A percentile compares a stretch with the other conserved stretches of the same genome.
Conservation (phyloP, 129 eudicot species). For the Pulicaria dysenterica region DNA sequence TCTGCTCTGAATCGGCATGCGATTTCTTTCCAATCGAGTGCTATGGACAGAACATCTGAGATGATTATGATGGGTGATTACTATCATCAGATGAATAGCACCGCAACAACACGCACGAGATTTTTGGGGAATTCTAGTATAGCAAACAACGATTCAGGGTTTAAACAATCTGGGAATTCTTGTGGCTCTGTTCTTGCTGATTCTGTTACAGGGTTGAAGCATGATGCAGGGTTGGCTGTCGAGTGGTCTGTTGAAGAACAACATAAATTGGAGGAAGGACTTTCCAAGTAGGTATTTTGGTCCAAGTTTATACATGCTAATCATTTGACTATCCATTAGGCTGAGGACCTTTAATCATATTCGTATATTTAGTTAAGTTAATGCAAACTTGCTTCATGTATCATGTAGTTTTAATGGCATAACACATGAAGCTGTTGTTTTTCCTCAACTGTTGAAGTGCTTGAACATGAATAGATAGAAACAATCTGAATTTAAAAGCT, state of each 20-base stretch:
- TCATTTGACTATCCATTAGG: neutral
- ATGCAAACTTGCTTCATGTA: neutral
- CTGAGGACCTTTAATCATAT: neutral
- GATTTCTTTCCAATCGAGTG: constrained; percentile 54
- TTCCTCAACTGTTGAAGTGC: neutral
- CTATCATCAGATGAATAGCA: constrained; percentile 16
- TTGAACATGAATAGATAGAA: neutral
- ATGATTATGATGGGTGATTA: constrained; percentile 56
- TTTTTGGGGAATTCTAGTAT: constrained; percentile 40
- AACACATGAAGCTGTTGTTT: neutral
- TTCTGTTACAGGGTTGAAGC: constrained; percentile 66
- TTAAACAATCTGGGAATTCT: constrained; percentile 39
- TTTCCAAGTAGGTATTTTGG: constrained; percentile 61
- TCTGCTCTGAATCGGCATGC: constrained; percentile 44
- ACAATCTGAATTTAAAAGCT: neutral
- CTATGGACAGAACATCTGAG: constrained; percentile 42
- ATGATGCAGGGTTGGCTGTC: constrained; percentile 65
- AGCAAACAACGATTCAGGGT: constrained; percentile 32
- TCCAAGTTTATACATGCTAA: constrained; percentile 10
- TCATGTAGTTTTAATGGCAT: neutral
- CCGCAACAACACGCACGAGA: constrained; percentile 29
- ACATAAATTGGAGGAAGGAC: constrained; percentile 84
- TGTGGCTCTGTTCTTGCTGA: constrained; percentile 54
- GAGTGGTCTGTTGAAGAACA: constrained; percentile 93
- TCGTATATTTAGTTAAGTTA: neutral